Percentiles rank a stretch among this genome's conserved stretches.
These are phyloP conservation scores for Arthonia radiata DNA, from an alignment of 495 filamentous ascomycete species.

Conservation along the genomic window DNA sequence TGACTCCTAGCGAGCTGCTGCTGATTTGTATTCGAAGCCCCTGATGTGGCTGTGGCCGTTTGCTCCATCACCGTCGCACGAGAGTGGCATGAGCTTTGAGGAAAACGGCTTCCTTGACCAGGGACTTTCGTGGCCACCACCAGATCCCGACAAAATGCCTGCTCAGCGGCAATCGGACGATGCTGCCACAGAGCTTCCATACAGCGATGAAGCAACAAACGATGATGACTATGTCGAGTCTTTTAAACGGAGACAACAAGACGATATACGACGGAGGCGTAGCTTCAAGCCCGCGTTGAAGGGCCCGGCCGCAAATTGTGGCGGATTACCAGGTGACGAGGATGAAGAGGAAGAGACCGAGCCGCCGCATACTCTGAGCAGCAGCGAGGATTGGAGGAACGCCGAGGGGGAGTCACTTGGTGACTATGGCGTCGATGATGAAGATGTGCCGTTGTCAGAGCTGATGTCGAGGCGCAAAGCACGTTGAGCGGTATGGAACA, in stretches of 20 bases:
- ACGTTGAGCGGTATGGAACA: constrained; percentile 8
- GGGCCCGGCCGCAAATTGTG: constrained; percentile 5
- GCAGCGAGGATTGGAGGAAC: constrained; percentile 53
- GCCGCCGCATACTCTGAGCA: constrained; percentile 8
- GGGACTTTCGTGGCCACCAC: constrained; percentile 52
- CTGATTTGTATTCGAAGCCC: constrained; percentile 1
- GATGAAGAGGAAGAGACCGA: constrained; percentile 14
- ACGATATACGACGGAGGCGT: constrained; percentile 19
- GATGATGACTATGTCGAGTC: constrained; percentile 23
- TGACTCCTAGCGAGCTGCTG: background rate
- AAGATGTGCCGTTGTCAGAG: constrained; percentile 47
- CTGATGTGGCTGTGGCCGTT: constrained; percentile 43
- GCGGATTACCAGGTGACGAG: constrained; percentile 8
- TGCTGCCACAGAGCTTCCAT: background rate
- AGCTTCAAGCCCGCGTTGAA: constrained; percentile 6
- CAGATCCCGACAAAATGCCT: constrained; percentile 63
- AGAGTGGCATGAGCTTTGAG: constrained; percentile 40
- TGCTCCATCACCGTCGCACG: constrained; percentile 25
- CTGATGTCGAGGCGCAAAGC: constrained; percentile 17
- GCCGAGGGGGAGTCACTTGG: constrained; percentile 61
- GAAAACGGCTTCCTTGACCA: constrained; percentile 42
- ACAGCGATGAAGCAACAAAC: constrained; percentile 5
- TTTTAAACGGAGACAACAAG: constrained; percentile 27
- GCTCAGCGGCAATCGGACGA: background rate
- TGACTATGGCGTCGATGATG: constrained; percentile 84